Base-by-base conservation (phyloP, 139 green algal genomes). In the Desmodesmus armatus region DNA sequence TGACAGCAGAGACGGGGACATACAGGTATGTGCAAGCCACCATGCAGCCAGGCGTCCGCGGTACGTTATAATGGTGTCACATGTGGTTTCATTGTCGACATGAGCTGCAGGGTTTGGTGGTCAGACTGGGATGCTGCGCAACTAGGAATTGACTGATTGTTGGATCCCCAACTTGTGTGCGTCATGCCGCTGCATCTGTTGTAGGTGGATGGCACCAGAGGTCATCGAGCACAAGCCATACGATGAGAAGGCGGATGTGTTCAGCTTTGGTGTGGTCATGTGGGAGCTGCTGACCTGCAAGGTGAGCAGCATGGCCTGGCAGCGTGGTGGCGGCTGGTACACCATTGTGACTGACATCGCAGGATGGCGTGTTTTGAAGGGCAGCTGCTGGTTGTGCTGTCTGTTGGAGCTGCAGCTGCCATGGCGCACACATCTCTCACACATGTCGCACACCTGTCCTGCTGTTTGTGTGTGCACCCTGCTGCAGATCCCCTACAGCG, bases 201-300 rank as follows among this genome's bases (percentile, higher is more conserved):
- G n/a, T n/a, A n/a, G n/a, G 65, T 99, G 97, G 97, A 99, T 99
- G 97, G 97, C 97, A 7, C 97, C 97, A 3, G 97, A 99, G 90
- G 98, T 99, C 25, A 99, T 99, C 53, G 97, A 99, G 91, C 97
- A 99, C 92, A 95, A 94, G 84, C 95, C 96, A 0, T 99, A 99
- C 87, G 86, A 95, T 60, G 76, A 92, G 47, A 97, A 97, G 88
- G 94, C 94, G 27, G 97, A 99, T 84, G 93, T 98, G 33, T 99
- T 98, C 87, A 96, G 89, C 35, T 98, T 97, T 88, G 95, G 90
- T 27, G 93, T 99, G 29, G 88, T 98, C 44, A 43, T 99, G 75
- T 98, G 96, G 96, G 97, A 99, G 93, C 93, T 99, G 82, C 88
- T 99, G 9, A 98, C 96, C 1, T 95, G 93, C 82, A 93, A 94